Percentiles rank a stretch among this genome's conserved stretches.
Evolutionary conservation across 805 yeast species (phyloP).

Genomic region (Cyberlindnera mississippiensis): DNA sequence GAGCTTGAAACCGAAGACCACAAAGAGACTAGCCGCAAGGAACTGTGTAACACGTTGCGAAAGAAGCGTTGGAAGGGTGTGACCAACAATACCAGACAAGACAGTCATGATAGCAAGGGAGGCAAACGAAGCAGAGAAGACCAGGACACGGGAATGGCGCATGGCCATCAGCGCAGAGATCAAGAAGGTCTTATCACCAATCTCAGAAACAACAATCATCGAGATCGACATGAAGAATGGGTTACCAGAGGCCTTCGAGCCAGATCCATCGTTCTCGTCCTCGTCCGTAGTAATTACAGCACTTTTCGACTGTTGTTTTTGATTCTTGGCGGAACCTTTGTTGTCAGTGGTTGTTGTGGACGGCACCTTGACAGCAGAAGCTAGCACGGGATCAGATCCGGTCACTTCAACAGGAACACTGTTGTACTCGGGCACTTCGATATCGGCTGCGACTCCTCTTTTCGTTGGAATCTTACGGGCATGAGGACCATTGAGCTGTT

Average conservation of each 20-base stretch:
- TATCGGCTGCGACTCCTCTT: conserved; percentile 22
- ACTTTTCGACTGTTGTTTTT: no score
- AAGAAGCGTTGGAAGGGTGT: conserved; percentile 78
- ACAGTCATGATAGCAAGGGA: conserved; percentile 90
- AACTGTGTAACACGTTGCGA: conserved; percentile 78
- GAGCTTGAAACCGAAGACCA: conserved; percentile 77
- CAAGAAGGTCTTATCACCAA: conserved; percentile 95
- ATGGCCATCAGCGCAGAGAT: conserved; percentile 98
- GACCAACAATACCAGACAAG: conserved; percentile 87
- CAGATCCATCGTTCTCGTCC: conserved; percentile 5
- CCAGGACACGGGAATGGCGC: conserved; percentile 80
- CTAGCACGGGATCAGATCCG: not conserved
- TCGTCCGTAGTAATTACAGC: not conserved
- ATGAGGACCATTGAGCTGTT: conserved; percentile 7
- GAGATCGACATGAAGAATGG: conserved; percentile 76
- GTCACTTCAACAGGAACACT: conserved; percentile 23
- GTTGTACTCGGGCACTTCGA: conserved; percentile 22
- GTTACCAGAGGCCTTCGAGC: conserved; percentile 5
- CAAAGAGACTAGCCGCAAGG: conserved; percentile 74
- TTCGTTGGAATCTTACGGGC: conserved; percentile 10
- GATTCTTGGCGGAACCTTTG: no score
- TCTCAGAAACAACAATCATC: conserved; percentile 93
- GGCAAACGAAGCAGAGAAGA: conserved; percentile 83
- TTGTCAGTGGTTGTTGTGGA: not conserved
- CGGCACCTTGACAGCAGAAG: conserved; percentile 1